Evolutionary conservation across 805 yeast genomes (phyloP), one percentile per base, ranked within the genome.

Genomic region (Yamadazyma nakazawae): DNA sequence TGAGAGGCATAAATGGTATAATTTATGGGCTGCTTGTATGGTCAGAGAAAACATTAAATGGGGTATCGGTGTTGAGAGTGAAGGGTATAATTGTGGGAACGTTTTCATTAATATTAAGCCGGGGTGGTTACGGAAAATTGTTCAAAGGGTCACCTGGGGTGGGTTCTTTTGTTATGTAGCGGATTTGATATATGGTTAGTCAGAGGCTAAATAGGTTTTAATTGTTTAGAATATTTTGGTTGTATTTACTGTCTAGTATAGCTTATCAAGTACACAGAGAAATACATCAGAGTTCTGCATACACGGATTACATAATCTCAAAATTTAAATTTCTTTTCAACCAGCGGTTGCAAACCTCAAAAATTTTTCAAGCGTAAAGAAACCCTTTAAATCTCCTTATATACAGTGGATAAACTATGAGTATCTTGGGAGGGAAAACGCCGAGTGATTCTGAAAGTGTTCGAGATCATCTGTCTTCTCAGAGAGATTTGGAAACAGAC

Each of bases 1-100:
- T 61, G 95, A 90, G 61, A 68, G 91, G 31, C 74, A 81, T 51
- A 90, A 88, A 62, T 89, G 97, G 97, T 92, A 96, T 94, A 91
- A 92, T 60, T 75, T 88, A 55, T 78, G 88, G 81, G 76, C 80
- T 47, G 84, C 89, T 2, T 92, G 99, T 67, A 85, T 85, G 10
- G 81, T 91, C 6, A 72, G 96, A 47, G 74, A 79, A 45, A 80
- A 81, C 55, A 79, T 85, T 44, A 82, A 85, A 51, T 79, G 85
- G 72, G 98, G 97, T 0, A 80, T 85, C 54, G 98, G 98, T 2
- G 78, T 88, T 9, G 97, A 92, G 60, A 79, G 84, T 50, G 96
- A 90, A 61, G 92, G 90, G 2, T 86, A 85, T 52, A 78, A 84
- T 51, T 90, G 97, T 63, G 96, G 95, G 2, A 75, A 79, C 45